Percentiles rank a stretch among this genome's conserved stretches.
Evolutionary conservation across 2,329 filamentous ascomycete genomes (phyloP).

Genomic region (Pseudomassariella vexata): DNA sequence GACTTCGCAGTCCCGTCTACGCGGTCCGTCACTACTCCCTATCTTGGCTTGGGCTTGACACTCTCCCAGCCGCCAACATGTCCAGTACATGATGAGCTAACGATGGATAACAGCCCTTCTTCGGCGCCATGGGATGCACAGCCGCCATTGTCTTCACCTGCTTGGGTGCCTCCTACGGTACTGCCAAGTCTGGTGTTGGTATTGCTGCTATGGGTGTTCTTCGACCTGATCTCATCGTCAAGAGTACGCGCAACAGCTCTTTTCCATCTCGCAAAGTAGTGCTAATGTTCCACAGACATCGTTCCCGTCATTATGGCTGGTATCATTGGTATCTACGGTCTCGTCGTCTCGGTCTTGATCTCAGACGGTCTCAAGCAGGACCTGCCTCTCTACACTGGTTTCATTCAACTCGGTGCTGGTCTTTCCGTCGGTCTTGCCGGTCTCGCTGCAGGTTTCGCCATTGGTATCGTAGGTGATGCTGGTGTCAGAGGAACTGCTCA

Average conservation of each 20-base stretch:
- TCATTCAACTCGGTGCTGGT: slow-evolving; percentile 82
- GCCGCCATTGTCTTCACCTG: slow-evolving; percentile 95
- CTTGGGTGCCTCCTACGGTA: slow-evolving; percentile 95
- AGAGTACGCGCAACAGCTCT: slow-evolving; percentile 63
- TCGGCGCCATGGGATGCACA: slow-evolving; percentile 81
- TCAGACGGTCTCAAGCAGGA: slow-evolving; percentile 71
- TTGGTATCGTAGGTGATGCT: slow-evolving; percentile 73
- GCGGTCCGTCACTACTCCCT: slow-evolving; percentile 68
- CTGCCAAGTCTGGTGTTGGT: slow-evolving; percentile 98
- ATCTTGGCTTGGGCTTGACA: no score
- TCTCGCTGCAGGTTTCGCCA: slow-evolving; percentile 79
- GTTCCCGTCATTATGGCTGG: slow-evolving; percentile 99
- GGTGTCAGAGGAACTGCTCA: slow-evolving; percentile 84
- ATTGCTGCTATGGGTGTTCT: slow-evolving; percentile 98
- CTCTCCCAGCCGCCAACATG: neutral
- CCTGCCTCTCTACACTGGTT: slow-evolving; percentile 71
- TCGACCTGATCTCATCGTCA: slow-evolving; percentile 95
- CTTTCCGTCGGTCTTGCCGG: slow-evolving; percentile 76
- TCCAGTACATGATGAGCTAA: slow-evolving; percentile 3
- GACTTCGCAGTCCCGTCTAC: slow-evolving; percentile 76
- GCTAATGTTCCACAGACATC: slow-evolving; percentile 62
- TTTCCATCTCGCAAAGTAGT: slow-evolving; percentile 12
- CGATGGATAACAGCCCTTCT: slow-evolving; percentile 54
- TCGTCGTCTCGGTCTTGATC: slow-evolving; percentile 83
- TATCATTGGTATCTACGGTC: slow-evolving; percentile 99